phyloP scores from a whole-genome alignment of 164 flowering plant species.

The Tetrastigma voinierianum region DNA sequence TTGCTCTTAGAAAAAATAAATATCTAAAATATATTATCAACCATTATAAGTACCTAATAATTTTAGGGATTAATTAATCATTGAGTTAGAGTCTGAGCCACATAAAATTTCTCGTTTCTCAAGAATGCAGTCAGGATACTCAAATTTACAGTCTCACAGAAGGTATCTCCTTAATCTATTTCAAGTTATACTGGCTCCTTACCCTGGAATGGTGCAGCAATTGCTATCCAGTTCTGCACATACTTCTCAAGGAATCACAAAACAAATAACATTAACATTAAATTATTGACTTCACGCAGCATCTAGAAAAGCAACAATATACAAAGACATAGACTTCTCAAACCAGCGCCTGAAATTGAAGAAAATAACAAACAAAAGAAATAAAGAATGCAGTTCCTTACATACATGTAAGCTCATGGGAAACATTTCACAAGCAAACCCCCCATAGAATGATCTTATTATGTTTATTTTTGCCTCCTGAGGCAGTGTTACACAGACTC shows the following conservation, averaged over 20 bases:
- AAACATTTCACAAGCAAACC: slow-evolving; percentile 93
- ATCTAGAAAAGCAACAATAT: background rate
- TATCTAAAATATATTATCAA: background rate
- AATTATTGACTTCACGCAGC: background rate
- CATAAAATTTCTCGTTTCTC: too few species aligned
- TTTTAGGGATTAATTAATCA: background rate
- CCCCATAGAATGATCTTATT: slow-evolving; percentile 98
- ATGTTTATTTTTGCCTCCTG: slow-evolving; percentile 85
- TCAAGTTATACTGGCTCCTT: slow-evolving; percentile 13
- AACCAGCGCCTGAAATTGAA: background rate
- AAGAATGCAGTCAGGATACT: too few species aligned
- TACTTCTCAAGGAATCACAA: slow-evolving; percentile 87
- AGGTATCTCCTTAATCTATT: too few species aligned
- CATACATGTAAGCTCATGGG: slow-evolving; percentile 84
- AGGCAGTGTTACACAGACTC: slow-evolving; percentile 68
- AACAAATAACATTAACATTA: slow-evolving; percentile 3
- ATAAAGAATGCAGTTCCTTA: slow-evolving; percentile 21
- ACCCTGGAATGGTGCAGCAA: slow-evolving; percentile 98
- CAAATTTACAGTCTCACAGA: too few species aligned
- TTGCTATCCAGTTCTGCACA: slow-evolving; percentile 95
- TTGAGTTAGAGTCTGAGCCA: background rate
- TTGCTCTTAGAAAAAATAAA: too few species aligned
- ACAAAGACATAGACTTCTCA: background rate
- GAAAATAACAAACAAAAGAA: background rate
- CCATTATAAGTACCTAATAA: background rate